Base-by-base conservation (phyloP, 495 filamentous ascomycete genomes). In the Trichocladium antarcticum region DNA sequence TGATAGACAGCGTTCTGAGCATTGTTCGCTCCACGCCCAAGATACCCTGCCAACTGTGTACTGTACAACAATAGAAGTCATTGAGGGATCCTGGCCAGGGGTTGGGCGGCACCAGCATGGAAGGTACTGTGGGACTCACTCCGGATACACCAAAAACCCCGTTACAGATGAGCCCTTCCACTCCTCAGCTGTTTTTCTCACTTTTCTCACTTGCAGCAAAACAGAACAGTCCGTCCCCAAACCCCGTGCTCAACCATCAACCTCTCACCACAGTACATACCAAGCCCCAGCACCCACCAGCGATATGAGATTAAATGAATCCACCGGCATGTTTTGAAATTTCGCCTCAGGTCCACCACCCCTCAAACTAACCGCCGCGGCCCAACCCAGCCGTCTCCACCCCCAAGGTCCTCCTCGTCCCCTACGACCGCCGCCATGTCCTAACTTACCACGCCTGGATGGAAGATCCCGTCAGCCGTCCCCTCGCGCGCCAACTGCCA, bases 371-470 rank as follows among this genome's bases (percentile, higher is more conserved):
- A 47, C 45, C 37, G 50, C 45, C 40, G 41, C 15, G 44, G 42
- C 12, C 7, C 10, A 14, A 42, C 49, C 28, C 15, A 90, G 87
- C 83, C 19, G 60, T 93, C 43, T 78, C 77, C 6, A 84, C 83
- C 2, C 63, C 75, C 1, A 70, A 68, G 35, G 66, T 83, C 37
- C 72, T 92, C 16, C 73, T 95, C 27, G 87, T 95, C 35, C 89
- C 89, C 6, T 95, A 95, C 59, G 85, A 83, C 31, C 65, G 68
- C 47, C 80, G 79, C 66, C 89, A 95, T 68, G 89, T 95, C 29
- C 74, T 73, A 8, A 80, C 72, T 2, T 95, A 95, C 55, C 85
- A 94, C 54, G 67, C 77, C 58, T 95, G 89, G 89, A 95, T 95
- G 88, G 73, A 90, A 72, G 83, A 92, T 56, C 74, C 81, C 48